phyloP scores from a whole-genome alignment of 202 grass and related monocot species.

The Musa balbisiana region DNA sequence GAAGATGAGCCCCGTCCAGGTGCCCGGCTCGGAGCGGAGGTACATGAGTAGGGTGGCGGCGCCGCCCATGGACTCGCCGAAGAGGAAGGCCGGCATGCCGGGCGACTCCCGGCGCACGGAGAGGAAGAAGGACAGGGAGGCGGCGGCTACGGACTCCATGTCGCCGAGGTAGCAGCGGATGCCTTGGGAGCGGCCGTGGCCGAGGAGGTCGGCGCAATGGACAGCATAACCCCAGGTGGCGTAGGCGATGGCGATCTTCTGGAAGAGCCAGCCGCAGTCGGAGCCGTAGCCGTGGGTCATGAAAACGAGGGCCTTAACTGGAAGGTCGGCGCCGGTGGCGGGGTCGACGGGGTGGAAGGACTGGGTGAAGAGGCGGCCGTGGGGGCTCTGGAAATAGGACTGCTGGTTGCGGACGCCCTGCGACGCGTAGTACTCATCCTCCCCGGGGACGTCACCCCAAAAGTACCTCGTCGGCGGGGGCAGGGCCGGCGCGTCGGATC shows the following conservation, averaged over 20 bases:
- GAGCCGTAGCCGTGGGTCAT: conserved; percentile 58
- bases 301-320: conserved; percentile 46
- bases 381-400: conserved; percentile 38
- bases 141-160: conserved; percentile 43
- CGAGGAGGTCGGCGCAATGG: conserved; percentile 59
- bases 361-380: conserved; percentile 54
- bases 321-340: conserved; percentile 17
- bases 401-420: conserved; percentile 35
- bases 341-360: conserved; percentile 51
- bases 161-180: conserved; percentile 45
- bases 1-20: conserved; percentile 56
- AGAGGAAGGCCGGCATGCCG: conserved; percentile 45
- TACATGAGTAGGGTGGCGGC: conserved; percentile 53
- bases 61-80: conserved; percentile 71
- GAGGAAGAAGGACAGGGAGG: conserved; percentile 63
- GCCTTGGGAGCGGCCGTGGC: conserved; percentile 60
- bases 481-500: background rate
- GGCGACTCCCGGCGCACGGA: conserved; percentile 30
- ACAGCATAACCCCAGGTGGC: conserved; percentile 55
- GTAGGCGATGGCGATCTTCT: conserved; percentile 52
- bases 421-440: conserved; percentile 47
- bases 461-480: conserved; percentile 26
- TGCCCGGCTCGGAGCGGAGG: conserved; percentile 37
- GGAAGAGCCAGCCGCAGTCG: conserved; percentile 65
- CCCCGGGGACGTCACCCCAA: conserved; percentile 48